Percentiles rank a stretch among this genome's conserved stretches.
These are phyloP conservation scores for Hyphopichia pseudoburtonii DNA, from an alignment of 1,139 yeast species.

Conservation along the genomic window DNA sequence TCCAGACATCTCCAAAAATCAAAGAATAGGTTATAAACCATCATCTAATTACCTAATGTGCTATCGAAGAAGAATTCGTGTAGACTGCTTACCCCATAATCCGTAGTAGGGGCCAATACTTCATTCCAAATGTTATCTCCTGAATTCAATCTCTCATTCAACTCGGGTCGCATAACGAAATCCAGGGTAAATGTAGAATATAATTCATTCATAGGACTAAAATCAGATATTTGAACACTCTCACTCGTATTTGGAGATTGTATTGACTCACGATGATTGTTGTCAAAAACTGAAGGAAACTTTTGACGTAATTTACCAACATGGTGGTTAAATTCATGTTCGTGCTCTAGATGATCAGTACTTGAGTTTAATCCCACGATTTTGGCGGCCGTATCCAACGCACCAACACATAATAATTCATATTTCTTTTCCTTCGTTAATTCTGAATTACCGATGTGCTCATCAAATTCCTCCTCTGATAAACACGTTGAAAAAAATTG, in stretches of 20 bases:
- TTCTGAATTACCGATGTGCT: not conserved
- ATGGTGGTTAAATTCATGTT: not conserved
- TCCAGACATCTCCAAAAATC: too few species aligned
- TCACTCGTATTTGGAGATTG: not conserved
- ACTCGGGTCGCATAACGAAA: not conserved
- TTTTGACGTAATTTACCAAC: not conserved
- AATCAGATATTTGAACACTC: not conserved
- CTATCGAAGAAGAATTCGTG: conserved; percentile 3
- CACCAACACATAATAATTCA: conserved; percentile 1
- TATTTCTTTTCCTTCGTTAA: not conserved
- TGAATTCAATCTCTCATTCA: not conserved
- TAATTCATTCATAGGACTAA: not conserved
- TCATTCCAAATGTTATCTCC: not conserved
- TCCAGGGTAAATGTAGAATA: not conserved
- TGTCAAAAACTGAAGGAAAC: not conserved
- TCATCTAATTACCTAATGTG: not conserved
- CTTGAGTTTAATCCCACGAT: not conserved
- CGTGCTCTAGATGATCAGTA: not conserved
- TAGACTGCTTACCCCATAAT: not conserved
- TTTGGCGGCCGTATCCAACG: not conserved
- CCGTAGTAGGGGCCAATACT: not conserved
- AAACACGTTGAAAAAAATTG: not conserved
- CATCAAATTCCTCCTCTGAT: not conserved
- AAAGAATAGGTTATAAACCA: too few species aligned
- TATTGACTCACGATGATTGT: not conserved